Evolutionary conservation across 371 early-diverging fungal species (phyloP), one percentile per base, ranked within the genome.

Genomic region (Mortierella sp.): DNA sequence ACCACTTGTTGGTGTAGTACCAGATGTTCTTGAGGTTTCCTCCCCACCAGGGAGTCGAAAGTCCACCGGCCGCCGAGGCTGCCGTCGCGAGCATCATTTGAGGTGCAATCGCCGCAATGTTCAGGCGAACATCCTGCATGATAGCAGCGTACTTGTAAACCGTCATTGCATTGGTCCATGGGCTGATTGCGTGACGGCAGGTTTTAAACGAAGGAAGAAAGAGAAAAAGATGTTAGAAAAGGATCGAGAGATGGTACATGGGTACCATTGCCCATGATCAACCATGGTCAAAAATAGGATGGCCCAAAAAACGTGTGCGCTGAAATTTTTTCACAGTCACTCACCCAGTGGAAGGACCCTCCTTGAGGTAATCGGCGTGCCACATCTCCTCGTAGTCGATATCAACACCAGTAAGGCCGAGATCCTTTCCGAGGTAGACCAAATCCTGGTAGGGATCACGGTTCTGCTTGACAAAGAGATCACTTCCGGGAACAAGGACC

Each of bases 11-110:
- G 39, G 73, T 6, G 67, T 69, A 58, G 76, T 83, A 83, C 84
- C 84, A 83, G 61, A 83, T 83, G 76, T 79, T 79, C 84, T 83
- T 83, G 48, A 83, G 76, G 84, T 83, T 83, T 34, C 84, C 84
- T 13, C 84, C 84, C 84, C 84, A 83, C 84, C 84, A 83, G 76
- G 70, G 73, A 63, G 76, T 79, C 4, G 84, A 83, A 44, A 79
- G 79, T 64, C 79, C 84, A 67, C 84, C 84, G 24, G 79, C 84
- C 45, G 84, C 84, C 6, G 84, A 79, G 39, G 84, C 72, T 41
- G 84, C 84, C 0, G 84, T 83, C 0, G 71, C 74, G 58, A 83
- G 52, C 70, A 58, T 71, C 63, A 83, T 22, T 16, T 37, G 47
- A 50, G 84, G 84, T 31, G 71, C 39, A 61, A 79, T 78, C 26